A percentile compares a stretch with the other conserved stretches of the same genome.
Evolutionary conservation across 2,329 filamentous ascomycete genomes (phyloP).

Genomic region (Magnaporthiopsis poae): DNA sequence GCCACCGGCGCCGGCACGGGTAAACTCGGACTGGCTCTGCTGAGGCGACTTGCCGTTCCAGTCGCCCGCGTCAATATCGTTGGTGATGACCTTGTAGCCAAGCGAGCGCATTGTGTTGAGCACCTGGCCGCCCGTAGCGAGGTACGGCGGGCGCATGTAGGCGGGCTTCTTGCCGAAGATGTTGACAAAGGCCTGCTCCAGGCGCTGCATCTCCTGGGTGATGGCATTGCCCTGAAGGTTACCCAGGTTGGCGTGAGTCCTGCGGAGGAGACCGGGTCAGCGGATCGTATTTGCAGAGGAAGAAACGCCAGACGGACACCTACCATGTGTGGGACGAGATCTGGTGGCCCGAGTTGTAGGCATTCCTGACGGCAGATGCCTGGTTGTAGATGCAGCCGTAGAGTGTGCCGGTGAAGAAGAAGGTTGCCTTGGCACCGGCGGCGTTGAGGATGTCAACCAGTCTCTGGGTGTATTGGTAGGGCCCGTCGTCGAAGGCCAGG

Average conservation of each 20-base stretch:
- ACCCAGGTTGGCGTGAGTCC: slow-evolving; percentile 38
- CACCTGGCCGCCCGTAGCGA: slow-evolving; percentile 35
- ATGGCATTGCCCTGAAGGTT: slow-evolving; percentile 28
- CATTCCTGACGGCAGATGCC: slow-evolving; percentile 41
- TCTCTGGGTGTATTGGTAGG: slow-evolving; percentile 36
- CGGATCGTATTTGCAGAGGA: background rate
- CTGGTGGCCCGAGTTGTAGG: slow-evolving; percentile 41
- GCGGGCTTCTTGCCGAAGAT: slow-evolving; percentile 38
- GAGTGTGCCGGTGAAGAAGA: slow-evolving; percentile 42
- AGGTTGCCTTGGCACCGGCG: slow-evolving; percentile 41
- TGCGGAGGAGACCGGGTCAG: slow-evolving; percentile 12
- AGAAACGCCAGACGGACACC: background rate
- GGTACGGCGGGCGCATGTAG: slow-evolving; percentile 41
- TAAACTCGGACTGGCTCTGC: slow-evolving; percentile 45
- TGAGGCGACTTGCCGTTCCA: slow-evolving; percentile 43
- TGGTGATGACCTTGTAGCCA: slow-evolving; percentile 51
- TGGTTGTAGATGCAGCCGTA: slow-evolving; percentile 43
- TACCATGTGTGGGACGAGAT: slow-evolving; percentile 45
- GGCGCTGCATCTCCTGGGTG: slow-evolving; percentile 37
- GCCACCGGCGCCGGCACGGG: slow-evolving; percentile 29
- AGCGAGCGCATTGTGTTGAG: slow-evolving; percentile 32
- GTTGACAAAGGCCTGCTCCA: slow-evolving; percentile 42
- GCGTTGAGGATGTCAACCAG: slow-evolving; percentile 41
- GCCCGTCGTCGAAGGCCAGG: slow-evolving; percentile 45
- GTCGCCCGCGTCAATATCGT: slow-evolving; percentile 53